Evolutionary conservation across 2,329 filamentous ascomycete genomes (phyloP).

Genomic region (Gliomastix tumulicola): DNA sequence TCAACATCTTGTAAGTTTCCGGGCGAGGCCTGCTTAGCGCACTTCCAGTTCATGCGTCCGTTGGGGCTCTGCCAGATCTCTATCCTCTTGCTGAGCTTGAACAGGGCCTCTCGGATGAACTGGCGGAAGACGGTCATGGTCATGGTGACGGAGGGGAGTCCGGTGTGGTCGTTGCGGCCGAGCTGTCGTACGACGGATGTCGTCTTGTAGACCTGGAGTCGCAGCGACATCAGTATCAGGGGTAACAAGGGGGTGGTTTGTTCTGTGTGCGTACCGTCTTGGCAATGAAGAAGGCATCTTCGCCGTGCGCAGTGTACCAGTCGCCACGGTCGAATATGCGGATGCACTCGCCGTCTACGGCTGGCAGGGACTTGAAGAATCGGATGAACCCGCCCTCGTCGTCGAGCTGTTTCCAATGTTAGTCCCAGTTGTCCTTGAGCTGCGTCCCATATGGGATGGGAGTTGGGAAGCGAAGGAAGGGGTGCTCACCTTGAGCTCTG

Average conservation of each 20-base stretch:
- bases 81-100: conserved; percentile 81
- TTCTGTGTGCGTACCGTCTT: conserved; percentile 48
- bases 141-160: conserved; percentile 89
- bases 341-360: conserved; percentile 65
- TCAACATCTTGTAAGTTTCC: conserved; percentile 96
- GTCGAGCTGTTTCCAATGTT: conserved; percentile 58
- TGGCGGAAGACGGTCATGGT: conserved; percentile 91
- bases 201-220: conserved; percentile 79
- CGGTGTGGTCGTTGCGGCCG: conserved; percentile 75
- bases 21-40: conserved; percentile 85
- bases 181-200: conserved; percentile 91
- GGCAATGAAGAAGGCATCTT: conserved; percentile 79
- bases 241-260: background rate
- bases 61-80: conserved; percentile 79
- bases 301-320: conserved; percentile 90
- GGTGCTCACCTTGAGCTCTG: conserved; percentile 57
- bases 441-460: too few relatives aligned
- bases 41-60: conserved; percentile 84
- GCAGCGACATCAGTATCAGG: background rate
- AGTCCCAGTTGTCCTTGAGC: background rate
- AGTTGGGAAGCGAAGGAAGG: conserved; percentile 1
- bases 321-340: conserved; percentile 92
- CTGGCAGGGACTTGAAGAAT: conserved; percentile 82
- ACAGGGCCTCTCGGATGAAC: conserved; percentile 89
- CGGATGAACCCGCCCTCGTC: conserved; percentile 96